Base-by-base conservation (phyloP, 2,329 filamentous ascomycete genomes). In the Coleophoma eucalyptorum region DNA sequence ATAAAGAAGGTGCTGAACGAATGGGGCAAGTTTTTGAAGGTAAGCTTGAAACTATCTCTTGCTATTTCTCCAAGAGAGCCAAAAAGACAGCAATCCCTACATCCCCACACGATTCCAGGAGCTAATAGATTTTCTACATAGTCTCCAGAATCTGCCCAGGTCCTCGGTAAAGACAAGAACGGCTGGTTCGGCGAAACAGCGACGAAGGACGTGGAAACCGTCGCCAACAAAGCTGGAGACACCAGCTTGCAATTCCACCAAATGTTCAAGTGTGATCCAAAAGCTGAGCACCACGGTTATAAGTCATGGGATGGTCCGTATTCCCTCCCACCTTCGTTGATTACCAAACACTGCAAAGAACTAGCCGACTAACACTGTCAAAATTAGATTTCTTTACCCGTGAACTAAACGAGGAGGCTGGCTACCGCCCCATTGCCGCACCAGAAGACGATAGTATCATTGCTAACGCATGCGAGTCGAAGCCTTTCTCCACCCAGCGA, bases 391-490 rank as follows among this genome's bases (percentile, higher is more conserved):
- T 88, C 69, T 89, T 89, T 68, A 86, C 81, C 0, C 76, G 86
- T 5, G 50, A 70, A 5, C 75, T 87, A 49, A 46, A 48, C 11
- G 43, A 38, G 8, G 42, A 49, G 21, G 37, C 46, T 20, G 68
- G 67, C 0, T 73, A 80, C 2, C 77, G 86, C 0, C 85, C 84
- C 0, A 70, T 88, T 1, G 80, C 78, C 0, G 70, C 65, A 0
- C 79, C 80, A 0, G 72, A 81, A 0, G 76, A 88, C 51, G 65
- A 76, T 57, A 60, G 55, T 11, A 65, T 78, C 51, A 78, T 89
- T 49, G 76, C 71, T 46, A 88, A 86, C 62, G 76, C 79, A 1
- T 89, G 85, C 67, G 85, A 89, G 62, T 83, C 80, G 12, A 76
- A 74, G 38, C 75, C 79, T 0, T 87, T 77, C 67, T 73, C 77